Conservation (phyloP, 139 green algal species). For the Astrephomene gubernaculifera region DNA sequence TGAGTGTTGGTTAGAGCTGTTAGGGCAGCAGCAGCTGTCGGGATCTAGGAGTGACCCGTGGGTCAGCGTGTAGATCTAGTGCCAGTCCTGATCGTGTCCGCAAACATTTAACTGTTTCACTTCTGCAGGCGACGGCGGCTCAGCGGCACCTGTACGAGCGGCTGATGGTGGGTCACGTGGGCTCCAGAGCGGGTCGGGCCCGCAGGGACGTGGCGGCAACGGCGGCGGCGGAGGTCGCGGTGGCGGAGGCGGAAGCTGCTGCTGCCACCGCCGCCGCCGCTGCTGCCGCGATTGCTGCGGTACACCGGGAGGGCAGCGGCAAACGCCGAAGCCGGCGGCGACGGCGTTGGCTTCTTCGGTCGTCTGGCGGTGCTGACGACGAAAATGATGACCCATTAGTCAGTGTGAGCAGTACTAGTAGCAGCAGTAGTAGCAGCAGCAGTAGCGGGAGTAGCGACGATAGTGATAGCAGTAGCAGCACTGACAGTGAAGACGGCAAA, state of each 20-base stretch:
- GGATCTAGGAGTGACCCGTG: too few relatives aligned
- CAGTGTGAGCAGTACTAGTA: not conserved
- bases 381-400: not conserved
- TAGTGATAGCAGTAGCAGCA: conserved; percentile 10
- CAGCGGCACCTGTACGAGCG: conserved; percentile 72
- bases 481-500: not conserved
- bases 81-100: too few relatives aligned
- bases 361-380: not conserved
- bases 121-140: conserved; percentile 45
- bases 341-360: too few relatives aligned
- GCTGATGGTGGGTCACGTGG: conserved; percentile 46
- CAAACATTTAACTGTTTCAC: too few relatives aligned
- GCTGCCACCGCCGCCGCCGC: too few relatives aligned
- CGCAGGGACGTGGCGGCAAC: not conserved
- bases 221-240: not conserved
- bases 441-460: not conserved
- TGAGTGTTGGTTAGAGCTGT: not conserved
- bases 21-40: too few relatives aligned
- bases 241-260: not conserved
- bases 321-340: too few relatives aligned
- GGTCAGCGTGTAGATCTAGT: too few relatives aligned
- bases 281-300: not conserved
- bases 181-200: not conserved
- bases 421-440: not conserved
- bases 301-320: not conserved